These are phyloP conservation scores for Mediolabrus comicus DNA, from an alignment of 108 stramenopile genomes.

Conservation along the genomic window DNA sequence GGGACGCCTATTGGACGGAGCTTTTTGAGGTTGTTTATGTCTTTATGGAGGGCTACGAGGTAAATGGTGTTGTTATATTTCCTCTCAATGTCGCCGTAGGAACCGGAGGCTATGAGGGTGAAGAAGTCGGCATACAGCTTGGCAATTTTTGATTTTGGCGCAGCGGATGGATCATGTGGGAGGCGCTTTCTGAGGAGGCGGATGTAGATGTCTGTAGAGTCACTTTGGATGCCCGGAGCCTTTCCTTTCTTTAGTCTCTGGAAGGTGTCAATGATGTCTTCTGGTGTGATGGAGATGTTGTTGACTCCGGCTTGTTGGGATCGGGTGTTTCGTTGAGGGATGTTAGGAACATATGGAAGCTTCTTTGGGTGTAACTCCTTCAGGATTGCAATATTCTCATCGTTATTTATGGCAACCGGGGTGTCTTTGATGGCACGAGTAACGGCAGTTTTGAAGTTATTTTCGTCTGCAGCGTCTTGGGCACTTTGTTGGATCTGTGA, in stretches of 20 bases:
- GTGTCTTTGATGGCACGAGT: not conserved
- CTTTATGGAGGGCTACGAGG: slow-evolving; percentile 11
- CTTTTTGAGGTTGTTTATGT: not conserved
- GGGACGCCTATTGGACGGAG: slow-evolving; percentile 12
- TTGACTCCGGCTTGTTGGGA: no score
- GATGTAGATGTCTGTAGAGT: not conserved
- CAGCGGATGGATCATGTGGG: not conserved
- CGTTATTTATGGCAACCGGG: not conserved
- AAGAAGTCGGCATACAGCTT: no score
- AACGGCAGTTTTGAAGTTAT: no score
- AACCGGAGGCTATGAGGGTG: not conserved
- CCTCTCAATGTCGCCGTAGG: not conserved
- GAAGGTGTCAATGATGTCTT: not conserved
- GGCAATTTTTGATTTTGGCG: not conserved
- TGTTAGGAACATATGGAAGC: no score
- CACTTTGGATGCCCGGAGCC: not conserved
- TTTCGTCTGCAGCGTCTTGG: not conserved
- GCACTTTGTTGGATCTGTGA: not conserved
- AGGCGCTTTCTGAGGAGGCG: not conserved
- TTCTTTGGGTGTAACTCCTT: not conserved
- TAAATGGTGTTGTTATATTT: not conserved
- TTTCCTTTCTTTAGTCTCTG: not conserved
- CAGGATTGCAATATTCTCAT: not conserved
- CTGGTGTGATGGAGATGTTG: not conserved
- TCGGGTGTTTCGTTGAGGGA: no score